A percentile compares a stretch with the other conserved stretches of the same genome.
Evolutionary conservation across 495 filamentous ascomycete genomes (phyloP).

Genomic region (Xylaria palmicola): DNA sequence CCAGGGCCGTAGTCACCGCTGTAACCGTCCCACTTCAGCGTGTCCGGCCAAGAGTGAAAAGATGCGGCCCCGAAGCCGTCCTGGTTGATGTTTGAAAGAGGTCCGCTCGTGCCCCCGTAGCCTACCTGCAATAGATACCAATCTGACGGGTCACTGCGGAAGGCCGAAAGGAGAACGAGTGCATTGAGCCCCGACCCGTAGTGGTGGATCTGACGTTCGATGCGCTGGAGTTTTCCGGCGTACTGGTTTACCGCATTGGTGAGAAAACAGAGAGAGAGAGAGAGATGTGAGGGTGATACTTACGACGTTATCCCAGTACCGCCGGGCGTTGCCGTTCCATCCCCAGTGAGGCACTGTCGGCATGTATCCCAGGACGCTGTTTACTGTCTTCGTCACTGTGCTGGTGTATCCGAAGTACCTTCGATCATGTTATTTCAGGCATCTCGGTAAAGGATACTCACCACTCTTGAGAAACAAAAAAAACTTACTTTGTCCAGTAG

Average conservation of each 20-base stretch:
- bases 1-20: conserved; percentile 53
- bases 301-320: conserved; percentile 55
- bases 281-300: not conserved
- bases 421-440: not conserved
- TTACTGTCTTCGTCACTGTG: conserved; percentile 46
- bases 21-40: conserved; percentile 52
- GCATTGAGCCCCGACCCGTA: conserved; percentile 56
- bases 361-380: conserved; percentile 50
- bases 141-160: conserved; percentile 37
- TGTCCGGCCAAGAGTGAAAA: conserved; percentile 54
- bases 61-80: conserved; percentile 50
- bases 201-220: conserved; percentile 57
- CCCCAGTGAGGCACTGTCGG: conserved; percentile 55
- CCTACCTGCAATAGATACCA: conserved; percentile 46
- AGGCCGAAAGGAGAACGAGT: conserved; percentile 47
- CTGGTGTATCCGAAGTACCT: conserved; percentile 44
- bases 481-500: conserved; percentile 45
- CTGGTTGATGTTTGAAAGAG: conserved; percentile 49
- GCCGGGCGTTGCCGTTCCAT: conserved; percentile 53
- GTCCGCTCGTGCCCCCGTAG: conserved; percentile 48
- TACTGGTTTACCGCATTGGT: conserved; percentile 17
- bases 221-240: conserved; percentile 48
- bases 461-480: not conserved
- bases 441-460: not conserved
- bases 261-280: not conserved